A percentile compares a stretch with the other conserved stretches of the same genome.
phyloP scores from a whole-genome alignment of 1,284 basidiomycete genomes.

The Neotropicomus parvogracilis region DNA sequence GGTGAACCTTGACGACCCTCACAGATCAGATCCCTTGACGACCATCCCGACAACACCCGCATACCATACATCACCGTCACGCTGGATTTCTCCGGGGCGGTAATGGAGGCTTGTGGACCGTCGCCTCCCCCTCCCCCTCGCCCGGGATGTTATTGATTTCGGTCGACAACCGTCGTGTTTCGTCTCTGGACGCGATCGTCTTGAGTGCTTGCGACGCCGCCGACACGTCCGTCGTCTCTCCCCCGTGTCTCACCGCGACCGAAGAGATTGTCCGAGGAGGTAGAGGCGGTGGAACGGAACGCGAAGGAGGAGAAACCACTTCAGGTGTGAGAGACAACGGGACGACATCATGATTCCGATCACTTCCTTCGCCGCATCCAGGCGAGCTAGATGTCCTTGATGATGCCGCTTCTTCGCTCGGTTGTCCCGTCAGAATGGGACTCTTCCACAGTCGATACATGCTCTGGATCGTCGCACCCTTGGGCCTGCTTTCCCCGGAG shows the following conservation, averaged over 20 bases:
- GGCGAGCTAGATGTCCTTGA: slow-evolving; percentile 18
- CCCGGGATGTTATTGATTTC: slow-evolving; percentile 4
- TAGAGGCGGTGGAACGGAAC: slow-evolving; percentile 45
- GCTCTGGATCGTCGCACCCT: slow-evolving; percentile 52
- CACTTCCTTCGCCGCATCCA: slow-evolving; percentile 20
- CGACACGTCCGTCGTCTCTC: slow-evolving; percentile 31
- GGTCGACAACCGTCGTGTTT: slow-evolving; percentile 29
- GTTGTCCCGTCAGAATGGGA: slow-evolving; percentile 36
- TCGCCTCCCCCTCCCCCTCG: background rate
- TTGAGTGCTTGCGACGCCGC: slow-evolving; percentile 53
- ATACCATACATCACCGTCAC: slow-evolving; percentile 4
- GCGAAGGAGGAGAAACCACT: slow-evolving; percentile 12
- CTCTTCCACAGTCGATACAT: slow-evolving; percentile 70
- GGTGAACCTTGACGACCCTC: background rate
- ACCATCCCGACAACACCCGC: background rate
- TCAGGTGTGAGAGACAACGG: slow-evolving; percentile 24
- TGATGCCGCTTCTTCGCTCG: slow-evolving; percentile 23
- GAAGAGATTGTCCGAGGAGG: slow-evolving; percentile 51
- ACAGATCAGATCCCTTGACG: background rate
- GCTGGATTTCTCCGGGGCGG: slow-evolving; percentile 34
- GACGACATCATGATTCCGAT: slow-evolving; percentile 33
- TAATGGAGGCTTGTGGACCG: slow-evolving; percentile 32
- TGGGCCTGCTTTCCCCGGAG: slow-evolving; percentile 42
- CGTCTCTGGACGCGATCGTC: slow-evolving; percentile 50
- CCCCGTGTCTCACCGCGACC: slow-evolving; percentile 29